Base-by-base conservation (phyloP, 31 red algal species). In the Endocladia muricata region DNA sequence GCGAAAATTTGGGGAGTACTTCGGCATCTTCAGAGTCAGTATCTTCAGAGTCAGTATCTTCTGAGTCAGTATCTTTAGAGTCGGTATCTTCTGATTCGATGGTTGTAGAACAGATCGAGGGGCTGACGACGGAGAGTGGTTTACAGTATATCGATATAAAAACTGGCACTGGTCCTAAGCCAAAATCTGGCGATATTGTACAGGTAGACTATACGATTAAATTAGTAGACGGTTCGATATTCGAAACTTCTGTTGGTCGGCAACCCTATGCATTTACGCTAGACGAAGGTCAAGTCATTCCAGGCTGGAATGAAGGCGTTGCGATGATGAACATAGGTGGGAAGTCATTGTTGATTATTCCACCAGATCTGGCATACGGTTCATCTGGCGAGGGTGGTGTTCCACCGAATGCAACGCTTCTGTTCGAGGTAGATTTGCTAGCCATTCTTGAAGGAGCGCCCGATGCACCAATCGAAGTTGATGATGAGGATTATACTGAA, bases 281-380 rank as follows among this genome's bases (percentile, higher is more conserved):
- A 64, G 26, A 11, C 26, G n/a, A 28, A 13, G n/a, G n/a, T n/a
- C n/a, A n/a, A n/a, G 60, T 64, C 13, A 64, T 64, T 28, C 60
- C 60, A 25, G 60, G 60, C 26, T 64, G 60, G 60, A 64, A 11
- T 13, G 60, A 64, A 64, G 60, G 60, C 13, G 15, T 64, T 64
- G 15, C 13, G 60, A 21, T 64, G 60, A 64, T 64, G 60, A 64
- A 64, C 11, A 11, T 13, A 28, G 60, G 60, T 64, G 15, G 15
- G 11, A 64, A 64, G 26, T 64, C 11, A 11, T 23, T 21, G 26
- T 64, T 64, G 11, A 13, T 64, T 64, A 64, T 64, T 28, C 60
- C 60, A 21, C 26, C 60, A 21, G 26, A 64, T 15, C 26, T 64
- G 11, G 60, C 60, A 11, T 64, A 64, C 60, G 60, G 60, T 25